Conservation (phyloP, 257 asterid species). For the Cruciata laevipes region DNA sequence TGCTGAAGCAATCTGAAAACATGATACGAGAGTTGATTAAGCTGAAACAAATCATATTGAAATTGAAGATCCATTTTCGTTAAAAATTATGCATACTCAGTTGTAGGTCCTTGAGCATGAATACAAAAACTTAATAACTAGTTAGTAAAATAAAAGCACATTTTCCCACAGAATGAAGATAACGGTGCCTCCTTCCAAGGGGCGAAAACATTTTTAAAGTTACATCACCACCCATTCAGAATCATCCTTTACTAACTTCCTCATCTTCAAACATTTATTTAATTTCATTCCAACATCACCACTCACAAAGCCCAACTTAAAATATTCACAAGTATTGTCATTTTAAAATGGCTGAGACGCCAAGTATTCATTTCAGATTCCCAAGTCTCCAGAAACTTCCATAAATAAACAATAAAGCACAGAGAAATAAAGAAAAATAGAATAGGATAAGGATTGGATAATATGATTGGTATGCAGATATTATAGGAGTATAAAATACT, state of each 20-base stretch:
- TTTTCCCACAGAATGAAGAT: not conserved
- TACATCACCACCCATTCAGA: not conserved
- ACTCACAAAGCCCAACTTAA: not conserved
- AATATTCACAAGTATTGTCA: not conserved
- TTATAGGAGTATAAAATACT: slow-evolving; percentile 16
- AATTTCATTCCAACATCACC: not conserved
- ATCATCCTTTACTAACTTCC: not conserved
- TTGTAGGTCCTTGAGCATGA: not conserved
- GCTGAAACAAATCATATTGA: not conserved
- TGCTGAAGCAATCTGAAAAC: slow-evolving; percentile 64
- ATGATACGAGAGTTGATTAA: not conserved
- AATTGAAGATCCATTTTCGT: not conserved
- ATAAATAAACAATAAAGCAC: not conserved
- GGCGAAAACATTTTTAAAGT: not conserved
- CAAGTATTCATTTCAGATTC: not conserved
- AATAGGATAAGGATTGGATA: not conserved
- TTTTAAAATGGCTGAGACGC: not conserved
- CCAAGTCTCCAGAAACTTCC: not conserved
- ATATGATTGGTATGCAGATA: not conserved
- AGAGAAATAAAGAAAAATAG: not conserved
- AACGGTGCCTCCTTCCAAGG: not conserved
- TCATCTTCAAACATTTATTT: not conserved
- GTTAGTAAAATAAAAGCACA: not conserved
- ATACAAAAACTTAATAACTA: not conserved
- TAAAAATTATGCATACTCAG: not conserved